A percentile compares a stretch with the other conserved stretches of the same genome.
These are phyloP conservation scores for Ormosia emarginata DNA, from an alignment of 306 rosid species.

Conservation along the genomic window DNA sequence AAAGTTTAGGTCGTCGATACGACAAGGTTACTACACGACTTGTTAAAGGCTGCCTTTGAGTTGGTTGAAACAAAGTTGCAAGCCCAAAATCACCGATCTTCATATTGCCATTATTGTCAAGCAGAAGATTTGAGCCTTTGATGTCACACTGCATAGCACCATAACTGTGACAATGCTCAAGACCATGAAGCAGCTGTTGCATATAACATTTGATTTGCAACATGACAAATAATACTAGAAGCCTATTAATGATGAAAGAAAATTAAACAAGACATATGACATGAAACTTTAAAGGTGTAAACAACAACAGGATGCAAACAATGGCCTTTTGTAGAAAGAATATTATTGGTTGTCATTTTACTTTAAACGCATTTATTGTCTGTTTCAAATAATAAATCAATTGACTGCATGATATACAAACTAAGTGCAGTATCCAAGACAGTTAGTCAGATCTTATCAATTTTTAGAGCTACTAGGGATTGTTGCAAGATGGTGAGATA, in stretches of 20 bases:
- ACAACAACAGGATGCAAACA: constrained; percentile 3
- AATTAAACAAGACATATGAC: neutral
- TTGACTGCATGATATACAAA: neutral
- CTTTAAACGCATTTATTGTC: neutral
- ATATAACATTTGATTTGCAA: constrained; percentile 75
- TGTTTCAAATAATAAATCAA: neutral
- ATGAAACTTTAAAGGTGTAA: neutral
- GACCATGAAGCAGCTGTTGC: constrained; percentile 76
- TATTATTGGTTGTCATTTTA: neutral
- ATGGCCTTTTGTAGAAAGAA: neutral
- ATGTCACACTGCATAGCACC: constrained; percentile 87
- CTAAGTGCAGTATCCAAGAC: neutral
- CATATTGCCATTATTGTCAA: constrained; percentile 64
- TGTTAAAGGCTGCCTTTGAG: constrained; percentile 66
- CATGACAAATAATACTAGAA: neutral
- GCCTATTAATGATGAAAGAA: neutral
- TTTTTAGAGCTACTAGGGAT: neutral
- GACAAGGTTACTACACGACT: constrained; percentile 89
- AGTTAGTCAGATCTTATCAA: neutral
- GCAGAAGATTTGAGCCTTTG: constrained; percentile 78
- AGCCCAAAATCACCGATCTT: constrained; percentile 87
- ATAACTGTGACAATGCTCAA: constrained; percentile 74
- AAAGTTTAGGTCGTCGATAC: constrained; percentile 90
- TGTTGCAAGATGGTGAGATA: neutral
- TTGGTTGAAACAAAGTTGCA: constrained; percentile 50